These are phyloP conservation scores for Aspergillus sp. DNA, from an alignment of 2,329 filamentous ascomycete species.

Conservation along the genomic window DNA sequence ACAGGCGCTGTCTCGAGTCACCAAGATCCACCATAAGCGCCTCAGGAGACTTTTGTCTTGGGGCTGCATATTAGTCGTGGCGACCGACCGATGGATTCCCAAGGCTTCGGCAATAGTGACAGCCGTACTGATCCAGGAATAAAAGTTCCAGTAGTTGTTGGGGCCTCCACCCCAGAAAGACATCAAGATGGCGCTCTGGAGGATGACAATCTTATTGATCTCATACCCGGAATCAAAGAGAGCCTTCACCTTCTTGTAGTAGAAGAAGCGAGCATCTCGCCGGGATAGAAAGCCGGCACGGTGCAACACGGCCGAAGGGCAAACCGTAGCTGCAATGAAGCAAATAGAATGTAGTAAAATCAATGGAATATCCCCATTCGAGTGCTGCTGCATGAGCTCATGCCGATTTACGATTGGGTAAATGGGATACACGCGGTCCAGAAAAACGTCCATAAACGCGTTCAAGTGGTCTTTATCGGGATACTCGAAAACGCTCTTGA, in stretches of 20 bases:
- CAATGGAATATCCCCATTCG: background rate
- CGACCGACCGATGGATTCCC: background rate
- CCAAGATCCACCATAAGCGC: background rate
- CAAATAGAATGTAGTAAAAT: slow-evolving; percentile 1
- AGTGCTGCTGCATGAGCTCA: background rate
- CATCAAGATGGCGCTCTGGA: background rate
- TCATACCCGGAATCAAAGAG: slow-evolving; percentile 3
- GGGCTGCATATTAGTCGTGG: background rate
- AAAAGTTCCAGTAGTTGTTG: slow-evolving; percentile 7
- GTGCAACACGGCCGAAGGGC: background rate
- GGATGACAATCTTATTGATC: background rate
- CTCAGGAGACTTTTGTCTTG: background rate
- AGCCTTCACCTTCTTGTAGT: background rate
- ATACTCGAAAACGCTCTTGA: background rate
- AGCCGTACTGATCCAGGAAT: slow-evolving; percentile 2
- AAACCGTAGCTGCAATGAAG: slow-evolving; percentile 1
- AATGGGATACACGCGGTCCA: background rate
- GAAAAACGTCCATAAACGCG: background rate
- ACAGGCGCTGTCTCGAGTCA: background rate
- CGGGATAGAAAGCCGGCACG: background rate
- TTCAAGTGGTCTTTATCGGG: background rate
- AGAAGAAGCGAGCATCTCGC: background rate
- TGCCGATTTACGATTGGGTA: slow-evolving; percentile 1
- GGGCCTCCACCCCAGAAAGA: background rate
- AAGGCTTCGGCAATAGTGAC: slow-evolving; percentile 4